Conservation (phyloP, 2,329 filamentous ascomycete species). For the Aspergillus quadricinctus region DNA sequence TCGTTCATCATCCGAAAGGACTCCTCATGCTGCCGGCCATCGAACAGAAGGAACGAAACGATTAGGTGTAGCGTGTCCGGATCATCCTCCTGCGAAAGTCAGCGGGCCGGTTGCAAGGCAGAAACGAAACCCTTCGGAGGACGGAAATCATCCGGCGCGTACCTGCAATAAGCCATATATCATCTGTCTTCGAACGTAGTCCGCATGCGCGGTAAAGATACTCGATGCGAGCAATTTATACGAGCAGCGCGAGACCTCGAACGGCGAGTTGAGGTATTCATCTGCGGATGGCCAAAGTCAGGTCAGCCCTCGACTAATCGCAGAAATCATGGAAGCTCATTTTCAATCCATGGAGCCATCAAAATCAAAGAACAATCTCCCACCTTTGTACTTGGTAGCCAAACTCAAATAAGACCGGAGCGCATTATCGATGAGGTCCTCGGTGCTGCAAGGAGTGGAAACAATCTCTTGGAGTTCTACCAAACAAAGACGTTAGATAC, state of each 20-base stretch:
- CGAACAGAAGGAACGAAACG: constrained; percentile 77
- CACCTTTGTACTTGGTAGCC: constrained; percentile 66
- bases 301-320: background rate
- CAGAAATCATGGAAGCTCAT: background rate
- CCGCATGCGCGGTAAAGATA: constrained; percentile 68
- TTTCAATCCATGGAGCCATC: background rate
- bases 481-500: constrained; percentile 9
- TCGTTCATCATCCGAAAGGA: constrained; percentile 84
- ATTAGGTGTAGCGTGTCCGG: constrained; percentile 74
- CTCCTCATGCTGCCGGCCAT: constrained; percentile 72
- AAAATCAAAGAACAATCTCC: constrained; percentile 5
- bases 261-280: constrained; percentile 68
- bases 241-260: constrained; percentile 75
- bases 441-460: constrained; percentile 53
- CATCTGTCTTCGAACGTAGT: constrained; percentile 89
- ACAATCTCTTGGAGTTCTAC: constrained; percentile 65
- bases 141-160: constrained; percentile 11
- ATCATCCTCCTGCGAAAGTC: constrained; percentile 69
- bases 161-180: constrained; percentile 79
- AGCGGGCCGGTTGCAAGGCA: background rate
- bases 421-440: constrained; percentile 74
- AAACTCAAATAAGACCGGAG: constrained; percentile 80
- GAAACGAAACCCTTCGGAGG: background rate
- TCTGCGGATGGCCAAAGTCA: constrained; percentile 43
- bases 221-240: constrained; percentile 71